Conservation (phyloP, 2,329 filamentous ascomycete genomes). For the Microdochium nivale region DNA sequence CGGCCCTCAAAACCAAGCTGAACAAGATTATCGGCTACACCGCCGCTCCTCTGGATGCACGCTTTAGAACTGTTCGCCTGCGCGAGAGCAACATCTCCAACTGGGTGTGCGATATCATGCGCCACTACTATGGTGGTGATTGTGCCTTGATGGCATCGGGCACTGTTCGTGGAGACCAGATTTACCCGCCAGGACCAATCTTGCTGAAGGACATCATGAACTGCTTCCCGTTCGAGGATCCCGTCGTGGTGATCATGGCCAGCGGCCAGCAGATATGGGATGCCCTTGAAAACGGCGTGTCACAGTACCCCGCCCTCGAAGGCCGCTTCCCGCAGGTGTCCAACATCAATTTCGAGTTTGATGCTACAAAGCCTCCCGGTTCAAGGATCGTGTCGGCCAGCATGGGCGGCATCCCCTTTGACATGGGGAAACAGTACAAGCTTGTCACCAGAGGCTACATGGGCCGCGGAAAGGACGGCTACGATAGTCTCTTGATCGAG, state of each 20-base stretch:
- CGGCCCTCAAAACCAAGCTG: slow-evolving; percentile 65
- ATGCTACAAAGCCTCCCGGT: slow-evolving; percentile 51
- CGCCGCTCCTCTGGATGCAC: slow-evolving; percentile 70
- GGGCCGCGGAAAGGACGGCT: slow-evolving; percentile 82
- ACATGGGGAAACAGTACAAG: slow-evolving; percentile 56
- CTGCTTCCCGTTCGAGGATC: slow-evolving; percentile 90
- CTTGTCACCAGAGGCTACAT: slow-evolving; percentile 83
- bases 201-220: slow-evolving; percentile 75
- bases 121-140: slow-evolving; percentile 71
- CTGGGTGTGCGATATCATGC: slow-evolving; percentile 88
- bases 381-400: slow-evolving; percentile 54
- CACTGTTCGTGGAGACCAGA: slow-evolving; percentile 80
- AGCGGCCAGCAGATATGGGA: slow-evolving; percentile 64
- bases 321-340: slow-evolving; percentile 81
- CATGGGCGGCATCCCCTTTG: slow-evolving; percentile 53
- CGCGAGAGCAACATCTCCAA: slow-evolving; percentile 81
- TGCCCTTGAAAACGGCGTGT: slow-evolving; percentile 80
- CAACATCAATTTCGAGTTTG: slow-evolving; percentile 68
- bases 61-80: slow-evolving; percentile 73
- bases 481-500: slow-evolving; percentile 63
- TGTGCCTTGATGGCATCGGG: slow-evolving; percentile 79
- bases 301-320: slow-evolving; percentile 73
- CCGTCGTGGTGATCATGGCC: slow-evolving; percentile 68
- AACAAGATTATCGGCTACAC: slow-evolving; percentile 81
- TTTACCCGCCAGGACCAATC: slow-evolving; percentile 75